Base-by-base conservation (phyloP, 805 yeast species). In the Zygoascus ofunaensis region DNA sequence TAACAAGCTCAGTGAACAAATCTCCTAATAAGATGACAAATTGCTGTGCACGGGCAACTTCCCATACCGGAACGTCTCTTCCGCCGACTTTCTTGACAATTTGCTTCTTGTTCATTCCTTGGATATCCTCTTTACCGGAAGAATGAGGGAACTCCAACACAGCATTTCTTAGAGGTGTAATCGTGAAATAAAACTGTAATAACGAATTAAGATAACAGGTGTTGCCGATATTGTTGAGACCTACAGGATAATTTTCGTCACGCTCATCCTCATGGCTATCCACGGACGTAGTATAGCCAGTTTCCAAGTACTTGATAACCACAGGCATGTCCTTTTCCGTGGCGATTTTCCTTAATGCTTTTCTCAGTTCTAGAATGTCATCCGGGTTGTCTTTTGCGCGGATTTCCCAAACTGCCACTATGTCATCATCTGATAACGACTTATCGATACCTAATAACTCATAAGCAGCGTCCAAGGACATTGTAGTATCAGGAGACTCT, bases 171-270 rank as follows among this genome's bases (percentile, higher is more conserved):
- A 92, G 66, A 0, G 96, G 97, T 45, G 77, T 76, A 37, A 92
- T 76, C 4, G 87, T 82, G 65, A 87, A 92, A 61, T 87, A 90
- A 57, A 82, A 90, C 59, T 90, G 98, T 35, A 90, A 65, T 40
- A 92, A 68, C 0, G 97, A 90, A 60, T 92, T 90, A 61, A 92
- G 69, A 54, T 89, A 89, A 62, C 98, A 92, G 0, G 98, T 90
- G 59, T 92, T 92, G 20, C 98, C 98, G 49, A 87, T 89, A 59
- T 92, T 92, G 62, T 82, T 85, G 57, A 92, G 70, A 0, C 98
- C 98, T 3, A 87, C 85, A 0, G 98, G 98, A 76, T 90, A 80
- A 15, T 41, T 34, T n/a, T 15, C 15, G 12, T 23, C 26, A 17
- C 43, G 33, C 5, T 36, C 39, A 3, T 45, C 44, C 7, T 22